These are phyloP conservation scores for Venustampulla echinocandica DNA, from an alignment of 495 filamentous ascomycete species.

Conservation along the genomic window DNA sequence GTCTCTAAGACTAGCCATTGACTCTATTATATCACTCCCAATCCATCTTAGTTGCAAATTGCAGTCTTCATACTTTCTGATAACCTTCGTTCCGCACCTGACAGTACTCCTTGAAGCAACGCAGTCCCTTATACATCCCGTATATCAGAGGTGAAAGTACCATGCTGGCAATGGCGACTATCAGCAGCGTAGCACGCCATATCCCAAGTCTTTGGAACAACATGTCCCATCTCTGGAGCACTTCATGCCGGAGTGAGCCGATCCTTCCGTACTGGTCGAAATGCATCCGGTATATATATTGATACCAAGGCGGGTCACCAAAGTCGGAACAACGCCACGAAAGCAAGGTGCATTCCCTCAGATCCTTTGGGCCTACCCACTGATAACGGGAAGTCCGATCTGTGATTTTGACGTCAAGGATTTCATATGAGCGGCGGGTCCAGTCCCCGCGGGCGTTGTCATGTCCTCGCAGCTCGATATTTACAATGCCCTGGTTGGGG, in stretches of 20 bases:
- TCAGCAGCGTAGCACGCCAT: not conserved
- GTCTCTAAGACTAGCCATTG: too few species aligned
- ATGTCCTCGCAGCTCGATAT: not conserved
- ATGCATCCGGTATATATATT: slow-evolving; percentile 7
- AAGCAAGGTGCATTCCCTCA: not conserved
- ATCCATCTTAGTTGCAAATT: too few species aligned
- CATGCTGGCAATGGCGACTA: not conserved
- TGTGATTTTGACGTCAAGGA: not conserved
- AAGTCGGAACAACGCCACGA: slow-evolving; percentile 6
- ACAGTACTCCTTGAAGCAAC: too few species aligned
- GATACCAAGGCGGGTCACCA: slow-evolving; percentile 4
- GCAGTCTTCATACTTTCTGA: too few species aligned
- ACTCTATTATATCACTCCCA: too few species aligned
- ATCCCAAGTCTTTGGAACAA: not conserved
- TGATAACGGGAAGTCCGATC: not conserved
- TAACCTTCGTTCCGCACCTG: too few species aligned
- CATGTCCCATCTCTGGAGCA: not conserved
- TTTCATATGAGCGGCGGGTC: not conserved
- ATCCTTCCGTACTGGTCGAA: slow-evolving; percentile 14
- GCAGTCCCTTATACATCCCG: too few species aligned
- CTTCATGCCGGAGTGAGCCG: not conserved
- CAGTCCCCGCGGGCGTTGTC: not conserved
- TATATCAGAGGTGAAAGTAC: not conserved
- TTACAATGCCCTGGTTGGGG: not conserved
- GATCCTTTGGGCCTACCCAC: not conserved